Evolutionary conservation across 441 rosid genomes (phyloP).

Genomic region (Bocquillonia castaneifolia): DNA sequence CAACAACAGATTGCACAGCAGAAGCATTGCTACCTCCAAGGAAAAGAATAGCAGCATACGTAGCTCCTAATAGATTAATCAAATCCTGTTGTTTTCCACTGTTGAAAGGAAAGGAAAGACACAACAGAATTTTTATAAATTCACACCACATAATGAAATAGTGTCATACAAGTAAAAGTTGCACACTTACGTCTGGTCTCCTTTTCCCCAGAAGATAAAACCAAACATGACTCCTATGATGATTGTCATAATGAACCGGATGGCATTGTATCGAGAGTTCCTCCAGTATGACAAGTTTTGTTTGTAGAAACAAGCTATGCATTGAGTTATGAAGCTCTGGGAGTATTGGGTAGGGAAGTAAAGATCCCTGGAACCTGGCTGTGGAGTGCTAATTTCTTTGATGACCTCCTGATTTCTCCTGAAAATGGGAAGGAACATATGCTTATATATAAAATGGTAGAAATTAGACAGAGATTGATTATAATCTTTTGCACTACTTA

Average conservation of each 20-base stretch:
- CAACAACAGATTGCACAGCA: conserved; percentile 53
- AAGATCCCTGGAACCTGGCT: conserved; percentile 41
- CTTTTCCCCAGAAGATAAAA: conserved; percentile 51
- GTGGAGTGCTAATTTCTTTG: conserved; percentile 44
- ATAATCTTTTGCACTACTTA: conserved; percentile 17
- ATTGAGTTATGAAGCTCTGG: conserved; percentile 45
- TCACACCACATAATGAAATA: background rate
- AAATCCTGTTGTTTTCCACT: conserved; percentile 25
- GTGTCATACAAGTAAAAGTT: background rate
- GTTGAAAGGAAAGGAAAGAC: background rate
- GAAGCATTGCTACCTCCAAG: conserved; percentile 72
- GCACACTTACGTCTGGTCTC: conserved; percentile 36
- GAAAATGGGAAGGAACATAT: background rate
- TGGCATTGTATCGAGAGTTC: conserved; percentile 44
- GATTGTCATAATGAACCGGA: conserved; percentile 46
- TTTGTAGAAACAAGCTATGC: conserved; percentile 61
- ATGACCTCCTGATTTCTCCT: conserved; percentile 53
- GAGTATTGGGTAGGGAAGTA: conserved; percentile 49
- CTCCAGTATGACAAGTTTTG: conserved; percentile 63
- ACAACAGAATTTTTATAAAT: no score
- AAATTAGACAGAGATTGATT: background rate
- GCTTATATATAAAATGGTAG: background rate
- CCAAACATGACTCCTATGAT: conserved; percentile 48
- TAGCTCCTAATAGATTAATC: conserved; percentile 54
- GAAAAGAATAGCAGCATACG: conserved; percentile 62